Conservation (phyloP, 257 asterid genomes). For the Jacaranda copaia region DNA sequence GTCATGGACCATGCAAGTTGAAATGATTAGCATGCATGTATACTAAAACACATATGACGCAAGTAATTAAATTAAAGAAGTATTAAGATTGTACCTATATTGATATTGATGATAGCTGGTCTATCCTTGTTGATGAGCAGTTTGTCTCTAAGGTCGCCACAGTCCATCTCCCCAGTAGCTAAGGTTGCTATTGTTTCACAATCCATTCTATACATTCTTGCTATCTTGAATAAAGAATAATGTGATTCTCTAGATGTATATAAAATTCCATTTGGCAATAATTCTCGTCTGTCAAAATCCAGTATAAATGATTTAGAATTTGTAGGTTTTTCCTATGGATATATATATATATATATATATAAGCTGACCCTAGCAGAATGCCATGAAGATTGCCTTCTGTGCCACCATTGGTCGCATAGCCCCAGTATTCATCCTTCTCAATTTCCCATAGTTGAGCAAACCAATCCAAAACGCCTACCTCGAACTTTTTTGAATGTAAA, state of each 20-base stretch:
- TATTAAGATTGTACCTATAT: slow-evolving; percentile 31
- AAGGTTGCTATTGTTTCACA: slow-evolving; percentile 23
- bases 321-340: too few species aligned
- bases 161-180: slow-evolving; percentile 40
- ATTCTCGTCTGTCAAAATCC: slow-evolving; percentile 24
- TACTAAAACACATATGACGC: not conserved
- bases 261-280: slow-evolving; percentile 39
- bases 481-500: slow-evolving; percentile 68
- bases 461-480: slow-evolving; percentile 73
- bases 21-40: too few species aligned
- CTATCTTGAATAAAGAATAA: slow-evolving; percentile 39
- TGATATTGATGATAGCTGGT: slow-evolving; percentile 44
- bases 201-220: slow-evolving; percentile 42
- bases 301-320: too few species aligned
- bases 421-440: slow-evolving; percentile 67
- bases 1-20: too few species aligned
- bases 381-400: slow-evolving; percentile 77
- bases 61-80: not conserved
- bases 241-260: slow-evolving; percentile 42
- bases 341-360: too few species aligned
- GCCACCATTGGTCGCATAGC: slow-evolving; percentile 72
- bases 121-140: slow-evolving; percentile 31
- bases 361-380: slow-evolving; percentile 60
- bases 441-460: slow-evolving; percentile 64
- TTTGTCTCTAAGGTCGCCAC: slow-evolving; percentile 21